Percentiles rank a stretch among this genome's conserved stretches.
Conservation (phyloP, 108 stramenopile species). For the Aurantiochytrium sp. region DNA sequence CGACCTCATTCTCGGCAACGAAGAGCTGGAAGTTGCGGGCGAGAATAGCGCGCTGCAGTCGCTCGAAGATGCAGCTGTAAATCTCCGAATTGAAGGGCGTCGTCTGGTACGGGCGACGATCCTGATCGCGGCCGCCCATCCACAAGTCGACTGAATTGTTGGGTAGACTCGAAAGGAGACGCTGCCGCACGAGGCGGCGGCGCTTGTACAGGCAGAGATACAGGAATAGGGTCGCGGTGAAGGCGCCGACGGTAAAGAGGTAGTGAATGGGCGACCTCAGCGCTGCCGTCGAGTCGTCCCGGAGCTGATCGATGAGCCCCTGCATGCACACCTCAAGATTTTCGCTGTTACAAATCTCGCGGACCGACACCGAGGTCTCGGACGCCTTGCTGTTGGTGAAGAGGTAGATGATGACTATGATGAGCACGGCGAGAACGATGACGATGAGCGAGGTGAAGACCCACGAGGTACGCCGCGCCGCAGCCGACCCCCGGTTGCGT, state of each 20-base stretch:
- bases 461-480: background rate
- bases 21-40: background rate
- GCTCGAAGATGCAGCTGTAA: background rate
- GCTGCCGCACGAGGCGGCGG: background rate
- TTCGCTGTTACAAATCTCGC: background rate
- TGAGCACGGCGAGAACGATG: background rate
- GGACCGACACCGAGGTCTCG: background rate
- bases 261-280: background rate
- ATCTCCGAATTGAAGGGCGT: slow-evolving; percentile 17
- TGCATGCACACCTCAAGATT: background rate
- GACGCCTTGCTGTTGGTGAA: background rate
- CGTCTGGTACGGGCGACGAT: background rate
- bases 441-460: background rate
- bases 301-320: background rate
- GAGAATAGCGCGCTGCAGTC: background rate
- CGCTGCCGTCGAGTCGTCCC: slow-evolving; percentile 16
- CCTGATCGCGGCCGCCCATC: background rate
- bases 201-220: background rate
- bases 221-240: background rate
- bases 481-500: background rate
- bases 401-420: background rate
- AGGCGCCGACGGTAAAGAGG: background rate
- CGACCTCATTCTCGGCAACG: background rate
- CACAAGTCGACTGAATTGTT: background rate
- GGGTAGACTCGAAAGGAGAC: background rate